These are phyloP conservation scores for Verticillium isaacii DNA, from an alignment of 2,329 filamentous ascomycete genomes.

Conservation along the genomic window DNA sequence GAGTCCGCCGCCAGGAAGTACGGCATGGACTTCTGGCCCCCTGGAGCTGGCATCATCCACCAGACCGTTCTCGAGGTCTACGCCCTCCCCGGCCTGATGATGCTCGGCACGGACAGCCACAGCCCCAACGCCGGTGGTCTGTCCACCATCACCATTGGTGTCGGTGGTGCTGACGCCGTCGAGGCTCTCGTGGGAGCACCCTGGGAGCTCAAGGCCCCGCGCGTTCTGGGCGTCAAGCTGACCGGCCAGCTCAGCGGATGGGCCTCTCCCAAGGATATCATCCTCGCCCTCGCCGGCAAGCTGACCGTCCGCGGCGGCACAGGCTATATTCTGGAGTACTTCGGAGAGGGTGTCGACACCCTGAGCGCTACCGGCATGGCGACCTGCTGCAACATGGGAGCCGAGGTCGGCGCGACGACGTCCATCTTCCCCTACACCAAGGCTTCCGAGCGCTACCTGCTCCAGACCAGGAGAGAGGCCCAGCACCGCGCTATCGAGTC, in stretches of 20 bases:
- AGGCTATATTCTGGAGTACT: constrained; percentile 91
- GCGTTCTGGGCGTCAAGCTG: constrained; percentile 79
- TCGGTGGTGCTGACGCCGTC: constrained; percentile 94
- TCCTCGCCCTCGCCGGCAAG: constrained; percentile 81
- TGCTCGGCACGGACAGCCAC: constrained; percentile 96
- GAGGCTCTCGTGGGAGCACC: constrained; percentile 94
- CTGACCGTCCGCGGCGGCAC: constrained; percentile 93
- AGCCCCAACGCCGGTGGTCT: constrained; percentile 96
- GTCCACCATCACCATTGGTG: constrained; percentile 90
- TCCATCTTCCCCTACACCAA: constrained; percentile 91
- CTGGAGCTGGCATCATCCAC: constrained; percentile 92
- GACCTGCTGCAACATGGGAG: constrained; percentile 85
- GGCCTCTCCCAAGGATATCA: constrained; percentile 94
- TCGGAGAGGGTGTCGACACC: constrained; percentile 82
- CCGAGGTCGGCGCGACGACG: constrained; percentile 91
- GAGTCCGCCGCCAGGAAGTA: constrained; percentile 89
- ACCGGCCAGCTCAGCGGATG: constrained; percentile 82
- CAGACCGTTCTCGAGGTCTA: constrained; percentile 99
- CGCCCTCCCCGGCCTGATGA: constrained; percentile 94
- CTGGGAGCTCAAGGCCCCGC: constrained; percentile 96
- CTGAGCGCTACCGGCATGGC: constrained; percentile 92
- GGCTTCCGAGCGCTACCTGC: constrained; percentile 78
- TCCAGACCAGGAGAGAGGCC: constrained; percentile 69
- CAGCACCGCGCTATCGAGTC: constrained; percentile 7
- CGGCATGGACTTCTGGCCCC: constrained; percentile 94